Base-by-base conservation (phyloP, 75 land plant species). In the Gnetum montanum region DNA sequence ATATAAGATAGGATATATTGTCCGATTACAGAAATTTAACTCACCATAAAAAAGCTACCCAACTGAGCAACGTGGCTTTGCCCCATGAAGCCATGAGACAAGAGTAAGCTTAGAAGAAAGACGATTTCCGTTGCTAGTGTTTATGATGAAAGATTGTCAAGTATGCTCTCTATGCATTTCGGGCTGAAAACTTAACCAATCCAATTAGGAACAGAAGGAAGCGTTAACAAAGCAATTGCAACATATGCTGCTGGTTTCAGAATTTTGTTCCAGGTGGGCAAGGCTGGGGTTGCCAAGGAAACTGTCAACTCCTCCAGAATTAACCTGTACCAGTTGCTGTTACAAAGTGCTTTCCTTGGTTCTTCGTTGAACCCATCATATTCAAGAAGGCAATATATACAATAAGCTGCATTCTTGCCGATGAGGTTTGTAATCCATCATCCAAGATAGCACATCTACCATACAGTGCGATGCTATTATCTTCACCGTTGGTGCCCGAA, bases 401-500 rank as follows among this genome's bases (percentile, higher is more conserved):
- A 79, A 4, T 59, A 37, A 34, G 66, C 57, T 37, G 76, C 77
- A 55, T 85, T 85, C 38, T 40, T 61, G 13, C 76, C 73, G 31
- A 83, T 71, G 47, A 65, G 62, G 13, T 51, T 58, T 45, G 74
- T 64, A 18, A 46, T 64, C 43, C 70, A 54, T 51, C 79, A 76
- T 27, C 79, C 15, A n/a, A 72, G 73, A 59, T 37, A 82, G 59
- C 49, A 70, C 43, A 31, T 86, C 84, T 34, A 67, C 46, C 36
- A 90, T 55, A 58, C 81, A 79, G 34, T 70, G 66, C 41, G 96
- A 85, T 50, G 90, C 62, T 38, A 77, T 41, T n/a, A 73, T 55
- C 64, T 90, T 82, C 41, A 82, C 23, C 4, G 29, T 7, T 30
- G 70, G 51, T 13, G 86, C 71, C 8, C 90, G 83, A 71, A 67